Percentiles rank a stretch among this genome's conserved stretches.
Conservation (phyloP, 1,139 yeast species). For the Spathaspora sp. region DNA sequence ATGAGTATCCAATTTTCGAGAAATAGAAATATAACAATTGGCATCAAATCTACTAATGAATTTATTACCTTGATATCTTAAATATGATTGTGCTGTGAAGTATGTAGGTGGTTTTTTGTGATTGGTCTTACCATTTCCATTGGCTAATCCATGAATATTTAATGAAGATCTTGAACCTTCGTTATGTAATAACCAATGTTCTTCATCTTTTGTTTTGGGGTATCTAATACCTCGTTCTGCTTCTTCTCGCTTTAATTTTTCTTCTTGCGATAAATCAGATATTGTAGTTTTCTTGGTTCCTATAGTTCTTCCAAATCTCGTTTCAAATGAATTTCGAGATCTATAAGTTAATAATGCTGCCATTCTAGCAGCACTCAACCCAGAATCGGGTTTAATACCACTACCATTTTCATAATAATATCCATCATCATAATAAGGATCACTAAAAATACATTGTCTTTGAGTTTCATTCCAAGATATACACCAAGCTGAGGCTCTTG, state of each 20-base stretch:
- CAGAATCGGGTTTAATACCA: conserved; percentile 67
- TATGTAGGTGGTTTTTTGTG: conserved; percentile 69
- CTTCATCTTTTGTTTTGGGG: conserved; percentile 46
- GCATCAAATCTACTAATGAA: conserved; percentile 91
- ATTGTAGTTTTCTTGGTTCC: conserved; percentile 9
- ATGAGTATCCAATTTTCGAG: conserved; percentile 92
- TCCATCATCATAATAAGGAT: conserved; percentile 90
- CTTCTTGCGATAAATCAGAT: conserved; percentile 15
- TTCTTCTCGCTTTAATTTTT: conserved; percentile 11
- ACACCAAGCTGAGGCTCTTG: conserved; percentile 97
- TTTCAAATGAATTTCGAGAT: conserved; percentile 87
- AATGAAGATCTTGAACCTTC: conserved; percentile 35
- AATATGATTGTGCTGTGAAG: conserved; percentile 92
- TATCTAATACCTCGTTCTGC: conserved; percentile 24
- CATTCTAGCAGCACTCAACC: conserved; percentile 97
- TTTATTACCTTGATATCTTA: conserved; percentile 90
- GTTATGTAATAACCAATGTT: conserved; percentile 45
- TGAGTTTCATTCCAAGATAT: conserved; percentile 99
- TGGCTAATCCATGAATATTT: conserved; percentile 12
- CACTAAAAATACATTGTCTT: conserved; percentile 91
- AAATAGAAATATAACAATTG: conserved; percentile 90
- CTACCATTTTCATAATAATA: conserved; percentile 68
- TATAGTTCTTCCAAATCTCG: conserved; percentile 79
- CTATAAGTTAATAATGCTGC: conserved; percentile 90
- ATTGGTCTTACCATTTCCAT: conserved; percentile 10